Evolutionary conservation across 345 rosid species (phyloP), one percentile per base, ranked within the genome.

Genomic region (Camelina sativa): DNA sequence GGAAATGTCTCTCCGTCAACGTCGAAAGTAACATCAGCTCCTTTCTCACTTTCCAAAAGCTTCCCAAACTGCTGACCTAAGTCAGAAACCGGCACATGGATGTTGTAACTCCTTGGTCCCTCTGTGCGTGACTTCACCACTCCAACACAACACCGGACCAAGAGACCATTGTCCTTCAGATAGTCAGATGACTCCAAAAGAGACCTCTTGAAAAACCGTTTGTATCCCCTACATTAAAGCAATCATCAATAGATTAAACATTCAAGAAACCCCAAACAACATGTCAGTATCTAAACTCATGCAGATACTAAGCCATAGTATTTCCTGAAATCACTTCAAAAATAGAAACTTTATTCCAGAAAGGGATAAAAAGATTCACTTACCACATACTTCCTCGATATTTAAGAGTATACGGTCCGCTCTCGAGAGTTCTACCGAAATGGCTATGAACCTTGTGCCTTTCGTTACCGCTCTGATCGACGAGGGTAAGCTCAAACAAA

Each of bases 361-460:
- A 60, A 59, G 32, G 56, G 62, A 30, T 7, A 35, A 43, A 41
- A 17, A 1, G 20, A 11, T 5, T 13, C 15, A 77, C 91, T 82
- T 62, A 90, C 96, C 96, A 90, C 96, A 90, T 88, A 65, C 93
- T 88, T 43, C 96, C 93, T 7, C 96, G 76, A 69, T 88, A 86
- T 46, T 86, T 90, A 3, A 90, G 86, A 15, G 96, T 82, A 67
- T 88, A 90, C 1, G 96, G 96, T 6, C 93, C 93, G 38, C 87
- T 85, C 64, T 90, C 93, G 5, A 86, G 93, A 38, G 81, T 65
- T 75, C 91, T 86, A 28, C 93, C 93, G 13, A 90, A 90, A 86
- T 90, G 96, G 75, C 80, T 86, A 84, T 90, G 96, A 43, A 90
- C 85, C 72, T 90, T 90, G 35, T 85, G 90, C 50, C 76, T 80